Percentiles rank a stretch among this genome's conserved stretches.
Evolutionary conservation across 306 rosid genomes (phyloP).

Genomic region (Delonix regia): DNA sequence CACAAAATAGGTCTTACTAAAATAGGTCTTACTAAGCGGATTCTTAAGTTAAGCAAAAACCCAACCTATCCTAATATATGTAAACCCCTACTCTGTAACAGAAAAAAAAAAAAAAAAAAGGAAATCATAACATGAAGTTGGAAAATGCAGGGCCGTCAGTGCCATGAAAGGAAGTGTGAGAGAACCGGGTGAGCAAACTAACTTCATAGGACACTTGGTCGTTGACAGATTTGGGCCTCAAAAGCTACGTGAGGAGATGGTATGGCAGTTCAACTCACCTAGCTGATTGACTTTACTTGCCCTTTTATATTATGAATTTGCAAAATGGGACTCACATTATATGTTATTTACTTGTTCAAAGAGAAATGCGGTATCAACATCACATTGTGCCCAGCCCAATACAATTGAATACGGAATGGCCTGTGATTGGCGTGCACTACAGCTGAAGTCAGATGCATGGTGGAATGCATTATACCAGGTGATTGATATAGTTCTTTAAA

Average conservation of each 20-base stretch:
- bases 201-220: conserved; percentile 49
- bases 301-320: background rate
- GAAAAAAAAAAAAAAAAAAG: background rate
- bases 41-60: too few species aligned
- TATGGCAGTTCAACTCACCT: conserved; percentile 43
- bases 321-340: conserved; percentile 9
- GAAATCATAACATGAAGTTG: background rate
- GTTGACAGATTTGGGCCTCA: conserved; percentile 12
- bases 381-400: conserved; percentile 69
- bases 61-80: too few species aligned
- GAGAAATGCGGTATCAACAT: conserved; percentile 67
- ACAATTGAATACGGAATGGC: conserved; percentile 56
- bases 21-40: too few species aligned
- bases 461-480: conserved; percentile 54
- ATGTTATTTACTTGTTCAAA: conserved; percentile 26
- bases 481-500: background rate
- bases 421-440: conserved; percentile 44
- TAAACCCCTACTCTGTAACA: background rate
- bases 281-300: background rate
- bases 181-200: conserved; percentile 31
- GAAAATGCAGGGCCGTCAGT: conserved; percentile 41
- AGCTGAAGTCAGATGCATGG: conserved; percentile 42
- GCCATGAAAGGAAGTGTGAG: conserved; percentile 41
- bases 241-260: conserved; percentile 50
- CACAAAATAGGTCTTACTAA: too few species aligned